phyloP scores from a whole-genome alignment of 1,284 basidiomycete genomes.

The Agroathelia rolfsii region DNA sequence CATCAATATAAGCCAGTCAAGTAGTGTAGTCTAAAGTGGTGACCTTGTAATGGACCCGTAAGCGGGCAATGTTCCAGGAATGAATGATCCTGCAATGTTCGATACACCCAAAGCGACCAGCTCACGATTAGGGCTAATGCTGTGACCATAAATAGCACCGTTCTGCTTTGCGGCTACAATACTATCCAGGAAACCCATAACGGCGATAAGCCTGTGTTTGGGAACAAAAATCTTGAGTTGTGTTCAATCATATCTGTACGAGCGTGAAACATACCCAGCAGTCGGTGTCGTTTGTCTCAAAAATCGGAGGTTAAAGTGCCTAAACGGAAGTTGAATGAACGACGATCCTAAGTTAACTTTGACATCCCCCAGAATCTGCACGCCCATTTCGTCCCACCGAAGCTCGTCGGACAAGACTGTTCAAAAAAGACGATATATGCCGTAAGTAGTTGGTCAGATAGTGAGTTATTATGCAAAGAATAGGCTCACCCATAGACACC shows the following conservation, averaged over 20 bases:
- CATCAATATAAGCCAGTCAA: constrained; percentile 1
- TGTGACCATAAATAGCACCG: constrained; percentile 72
- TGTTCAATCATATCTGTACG: neutral
- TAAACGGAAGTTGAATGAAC: constrained; percentile 62
- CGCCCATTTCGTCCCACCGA: constrained; percentile 68
- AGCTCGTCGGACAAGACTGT: constrained; percentile 65
- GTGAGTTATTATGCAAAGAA: constrained; percentile 2
- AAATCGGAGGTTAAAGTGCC: constrained; percentile 47
- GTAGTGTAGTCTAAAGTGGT: constrained; percentile 1
- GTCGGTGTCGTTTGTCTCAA: constrained; percentile 69
- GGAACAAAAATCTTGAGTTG: constrained; percentile 7
- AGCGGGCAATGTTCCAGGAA: constrained; percentile 81
- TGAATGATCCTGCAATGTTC: constrained; percentile 71
- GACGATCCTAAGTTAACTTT: constrained; percentile 49
- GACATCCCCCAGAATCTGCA: constrained; percentile 75
- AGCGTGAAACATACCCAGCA: constrained; percentile 48
- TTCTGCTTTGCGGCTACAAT: constrained; percentile 87
- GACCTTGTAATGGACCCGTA: constrained; percentile 84
- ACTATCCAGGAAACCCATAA: constrained; percentile 74
- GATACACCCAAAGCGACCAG: constrained; percentile 79
- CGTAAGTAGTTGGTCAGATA: constrained; percentile 1
- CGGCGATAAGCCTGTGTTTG: constrained; percentile 49
- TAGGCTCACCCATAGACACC: constrained; percentile 58
- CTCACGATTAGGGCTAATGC: constrained; percentile 87
- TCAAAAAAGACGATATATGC: no score